Evolutionary conservation across 139 green algal genomes (phyloP), one percentile per base, ranked within the genome.

Genomic region (Deuterostichococcus epilithicus): DNA sequence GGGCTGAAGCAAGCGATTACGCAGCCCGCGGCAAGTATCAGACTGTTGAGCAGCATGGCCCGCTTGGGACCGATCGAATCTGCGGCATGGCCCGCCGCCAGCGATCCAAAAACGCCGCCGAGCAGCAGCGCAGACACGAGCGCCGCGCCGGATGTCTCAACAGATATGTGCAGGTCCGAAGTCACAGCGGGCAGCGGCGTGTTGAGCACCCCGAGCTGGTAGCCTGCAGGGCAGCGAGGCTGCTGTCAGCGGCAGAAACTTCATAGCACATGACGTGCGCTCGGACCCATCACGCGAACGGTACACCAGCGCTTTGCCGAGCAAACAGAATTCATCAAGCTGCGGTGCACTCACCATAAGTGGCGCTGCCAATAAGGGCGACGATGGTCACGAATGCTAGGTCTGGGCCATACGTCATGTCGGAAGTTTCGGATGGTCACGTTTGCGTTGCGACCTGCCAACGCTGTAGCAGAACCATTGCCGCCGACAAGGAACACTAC

Each of bases 181-280:
- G 78, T 74, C 22, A 89, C 67, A 3, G 42, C 33, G 1, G 77
- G 25, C 22, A 90, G 70, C 35, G 76, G 68, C 0, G 87, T 90
- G 76, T 94, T 94, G 20, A 94, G 76, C 18, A 91, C 75, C 1
- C 81, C 89, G 8, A 94, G 47, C n/a, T 89, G 77, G 70, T 83
- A 92, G 13, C 90, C 81, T 84, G 76, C 60, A 67, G n/a, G 22
- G 75, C 1, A 73, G n/a, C n/a, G n/a, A n/a, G n/a, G n/a, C n/a
- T n/a, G n/a, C n/a, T n/a, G n/a, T n/a, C n/a, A n/a, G n/a, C n/a
- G n/a, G n/a, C n/a, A n/a, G n/a, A n/a, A n/a, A n/a, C n/a, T n/a
- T n/a, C n/a, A n/a, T n/a, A n/a, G n/a, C n/a, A n/a, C n/a, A n/a
- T n/a, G n/a, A n/a, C n/a, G n/a, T n/a, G n/a, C n/a, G n/a, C n/a